Evolutionary conservation across 2,329 filamentous ascomycete species (phyloP), one percentile per base, ranked within the genome.

Genomic region (Pseudocercospora pini-densiflorae): DNA sequence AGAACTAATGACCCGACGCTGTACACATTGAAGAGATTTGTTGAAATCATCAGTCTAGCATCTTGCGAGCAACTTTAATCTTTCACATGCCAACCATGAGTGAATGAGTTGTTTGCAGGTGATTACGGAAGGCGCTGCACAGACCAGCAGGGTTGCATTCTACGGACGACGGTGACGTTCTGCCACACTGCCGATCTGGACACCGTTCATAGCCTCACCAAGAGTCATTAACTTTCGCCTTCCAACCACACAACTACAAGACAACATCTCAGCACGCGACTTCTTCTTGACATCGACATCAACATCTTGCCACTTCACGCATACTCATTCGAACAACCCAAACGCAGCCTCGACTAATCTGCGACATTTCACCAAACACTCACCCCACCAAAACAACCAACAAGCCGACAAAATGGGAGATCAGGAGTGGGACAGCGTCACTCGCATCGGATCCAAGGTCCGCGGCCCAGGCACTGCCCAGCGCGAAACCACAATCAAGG

Each of bases 361-460:
- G 6, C n/a, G 16, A n/a, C 51, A 27, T 24, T 24, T 9, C 51
- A 24, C 8, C 19, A 24, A 51, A 27, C 47, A 51, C 24, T 40
- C 55, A 58, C 55, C 33, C 55, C 55, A 40, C 55, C 59, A 24
- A 61, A 60, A 43, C 61, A 53, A 59, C 49, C 55, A 36, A 6
- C 64, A 40, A 40, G 61, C 67, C 64, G 58, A 55, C 68, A 71
- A 64, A 59, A 77, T 74, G 87, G 85, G 65, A 36, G 72, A 87
- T 77, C 40, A 61, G 23, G 93, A 97, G 77, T 98, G 94, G 94
- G 91, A 97, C 76, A 81, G 83, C 73, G 89, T 91, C 74, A 97
- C 93, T 83, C 97, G 95, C 87, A 98, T 99, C 78, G 95, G 95
- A 77, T 92, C 89, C 88, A 94, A 92, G 83, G 87, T 87, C 77